Evolutionary conservation across 768 basidiomycete genomes (phyloP).

Genomic region (Suillus subluteus): DNA sequence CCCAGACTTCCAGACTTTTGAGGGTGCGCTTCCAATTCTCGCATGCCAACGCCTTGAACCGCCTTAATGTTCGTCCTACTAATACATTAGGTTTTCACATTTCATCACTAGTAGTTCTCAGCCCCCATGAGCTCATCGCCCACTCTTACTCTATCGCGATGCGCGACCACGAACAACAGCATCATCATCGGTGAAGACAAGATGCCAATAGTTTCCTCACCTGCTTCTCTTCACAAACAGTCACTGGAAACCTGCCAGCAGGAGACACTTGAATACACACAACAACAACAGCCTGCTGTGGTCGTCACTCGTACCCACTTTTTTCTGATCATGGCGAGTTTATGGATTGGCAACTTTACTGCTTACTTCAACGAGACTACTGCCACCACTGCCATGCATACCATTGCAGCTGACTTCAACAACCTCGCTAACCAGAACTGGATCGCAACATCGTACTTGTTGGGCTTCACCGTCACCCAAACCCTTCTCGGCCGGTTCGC

Average conservation of each 20-base stretch:
- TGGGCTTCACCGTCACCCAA: conserved; percentile 41
- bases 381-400: conserved; percentile 39
- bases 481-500: conserved; percentile 39
- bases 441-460: conserved; percentile 38
- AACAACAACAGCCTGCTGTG: conserved; percentile 29
- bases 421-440: conserved; percentile 38
- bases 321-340: conserved; percentile 38
- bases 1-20: conserved; percentile 9
- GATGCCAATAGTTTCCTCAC: conserved; percentile 12
- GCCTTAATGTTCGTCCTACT: conserved; percentile 21
- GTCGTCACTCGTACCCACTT: conserved; percentile 31
- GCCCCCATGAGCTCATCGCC: conserved; percentile 32
- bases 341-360: conserved; percentile 40
- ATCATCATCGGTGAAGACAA: conserved; percentile 28
- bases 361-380: conserved; percentile 41
- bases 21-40: conserved; percentile 18
- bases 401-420: conserved; percentile 34
- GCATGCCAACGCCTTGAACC: conserved; percentile 15
- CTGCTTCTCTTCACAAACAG: conserved; percentile 10
- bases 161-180: conserved; percentile 34
- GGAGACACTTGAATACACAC: background rate
- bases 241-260: conserved; percentile 11
- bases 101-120: conserved; percentile 11
- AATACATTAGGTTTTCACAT: conserved; percentile 7
- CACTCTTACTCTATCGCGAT: conserved; percentile 34